phyloP scores from a whole-genome alignment of 345 rosid genomes.

The Bruguiera sexangula region DNA sequence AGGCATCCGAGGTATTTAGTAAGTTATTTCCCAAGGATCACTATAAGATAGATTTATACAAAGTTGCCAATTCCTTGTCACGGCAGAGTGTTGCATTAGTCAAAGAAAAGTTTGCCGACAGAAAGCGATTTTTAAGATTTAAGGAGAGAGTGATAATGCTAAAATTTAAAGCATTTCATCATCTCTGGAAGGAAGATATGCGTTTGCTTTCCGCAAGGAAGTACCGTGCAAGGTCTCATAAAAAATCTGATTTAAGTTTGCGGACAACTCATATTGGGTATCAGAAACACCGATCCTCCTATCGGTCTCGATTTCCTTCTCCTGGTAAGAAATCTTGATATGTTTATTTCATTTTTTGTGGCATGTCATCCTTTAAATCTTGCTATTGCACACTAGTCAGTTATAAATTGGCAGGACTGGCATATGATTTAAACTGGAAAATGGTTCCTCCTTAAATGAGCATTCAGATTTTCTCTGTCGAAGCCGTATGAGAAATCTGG shows the following conservation, averaged over 20 bases:
- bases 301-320: slow-evolving; percentile 61
- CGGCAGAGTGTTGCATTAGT: slow-evolving; percentile 36
- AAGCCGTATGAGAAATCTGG: too few species aligned
- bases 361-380: background rate
- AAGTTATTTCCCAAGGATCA: slow-evolving; percentile 45
- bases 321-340: slow-evolving; percentile 47
- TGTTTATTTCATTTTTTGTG: slow-evolving; percentile 8
- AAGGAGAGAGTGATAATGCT: slow-evolving; percentile 76
- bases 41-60: slow-evolving; percentile 28
- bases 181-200: slow-evolving; percentile 86
- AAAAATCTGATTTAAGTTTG: slow-evolving; percentile 51
- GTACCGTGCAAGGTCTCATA: slow-evolving; percentile 60
- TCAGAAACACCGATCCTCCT: slow-evolving; percentile 62
- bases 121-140: slow-evolving; percentile 45
- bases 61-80: slow-evolving; percentile 23
- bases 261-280: slow-evolving; percentile 43
- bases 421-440: background rate
- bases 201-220: slow-evolving; percentile 49
- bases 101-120: slow-evolving; percentile 44
- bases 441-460: background rate
- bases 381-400: too few species aligned
- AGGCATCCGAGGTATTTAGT: slow-evolving; percentile 52
- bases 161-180: slow-evolving; percentile 72
- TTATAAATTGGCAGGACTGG: too few species aligned
- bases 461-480: background rate